phyloP scores from a whole-genome alignment of 768 basidiomycete species.

The Naganishia antarctica region DNA sequence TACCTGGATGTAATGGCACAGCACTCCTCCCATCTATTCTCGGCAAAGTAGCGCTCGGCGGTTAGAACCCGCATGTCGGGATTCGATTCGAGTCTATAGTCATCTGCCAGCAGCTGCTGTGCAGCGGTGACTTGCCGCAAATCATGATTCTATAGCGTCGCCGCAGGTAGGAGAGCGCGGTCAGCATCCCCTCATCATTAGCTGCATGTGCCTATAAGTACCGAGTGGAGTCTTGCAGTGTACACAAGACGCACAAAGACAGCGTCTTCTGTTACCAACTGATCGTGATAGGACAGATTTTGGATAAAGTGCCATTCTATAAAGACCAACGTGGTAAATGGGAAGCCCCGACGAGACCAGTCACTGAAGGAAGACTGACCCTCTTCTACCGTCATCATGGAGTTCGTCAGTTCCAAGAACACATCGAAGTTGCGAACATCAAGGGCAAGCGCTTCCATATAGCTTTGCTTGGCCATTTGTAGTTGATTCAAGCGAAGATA shows the following conservation, averaged over 20 bases:
- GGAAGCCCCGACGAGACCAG: neutral
- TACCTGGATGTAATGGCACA: constrained; percentile 75
- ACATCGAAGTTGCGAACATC: constrained; percentile 98
- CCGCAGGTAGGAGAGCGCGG: neutral
- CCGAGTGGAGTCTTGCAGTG: constrained; percentile 79
- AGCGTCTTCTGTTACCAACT: constrained; percentile 74
- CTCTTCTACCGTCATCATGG: constrained; percentile 95
- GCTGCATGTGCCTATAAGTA: constrained; percentile 28
- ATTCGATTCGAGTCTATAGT: constrained; percentile 81
- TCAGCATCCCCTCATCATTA: neutral
- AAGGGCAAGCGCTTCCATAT: constrained; percentile 87
- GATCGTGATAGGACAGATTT: constrained; percentile 70
- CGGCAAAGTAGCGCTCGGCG: constrained; percentile 80
- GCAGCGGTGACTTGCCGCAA: constrained; percentile 67
- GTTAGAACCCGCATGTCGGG: constrained; percentile 86
- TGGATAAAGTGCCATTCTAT: constrained; percentile 96
- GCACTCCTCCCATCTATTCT: constrained; percentile 91
- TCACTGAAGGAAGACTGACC: constrained; percentile 54
- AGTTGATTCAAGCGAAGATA: constrained; percentile 90
- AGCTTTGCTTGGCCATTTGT: constrained; percentile 85
- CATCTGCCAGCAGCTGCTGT: constrained; percentile 70
- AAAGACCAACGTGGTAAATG: neutral
- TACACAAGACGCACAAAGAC: constrained; percentile 91
- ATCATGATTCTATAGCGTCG: neutral
- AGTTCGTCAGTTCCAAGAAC: constrained; percentile 80